Conservation (phyloP, 2,329 filamentous ascomycete genomes). For the Colletotrichum shisoi region DNA sequence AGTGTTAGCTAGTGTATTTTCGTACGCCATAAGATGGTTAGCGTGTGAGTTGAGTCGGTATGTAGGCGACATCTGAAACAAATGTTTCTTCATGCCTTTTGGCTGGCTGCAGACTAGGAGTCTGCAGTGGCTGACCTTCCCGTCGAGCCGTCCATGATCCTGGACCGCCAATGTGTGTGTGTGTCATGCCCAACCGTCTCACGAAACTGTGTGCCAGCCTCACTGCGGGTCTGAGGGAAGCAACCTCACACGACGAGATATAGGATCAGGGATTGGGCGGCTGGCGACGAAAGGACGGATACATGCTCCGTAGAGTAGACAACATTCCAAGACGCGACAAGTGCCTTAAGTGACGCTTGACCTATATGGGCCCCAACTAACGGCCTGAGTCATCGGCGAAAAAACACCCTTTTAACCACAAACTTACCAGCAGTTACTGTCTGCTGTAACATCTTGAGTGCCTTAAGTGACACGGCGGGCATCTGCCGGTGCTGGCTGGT, state of each 20-base stretch:
- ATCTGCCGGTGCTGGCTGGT: slow-evolving; percentile 24
- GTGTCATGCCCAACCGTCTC: slow-evolving; percentile 25
- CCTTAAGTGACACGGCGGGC: slow-evolving; percentile 19
- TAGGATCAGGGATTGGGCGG: slow-evolving; percentile 29
- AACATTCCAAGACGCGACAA: slow-evolving; percentile 14
- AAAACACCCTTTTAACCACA: too few species aligned
- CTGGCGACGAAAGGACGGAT: slow-evolving; percentile 1
- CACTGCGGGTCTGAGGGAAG: slow-evolving; percentile 19
- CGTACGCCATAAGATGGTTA: slow-evolving; percentile 21
- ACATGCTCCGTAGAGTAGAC: not conserved
- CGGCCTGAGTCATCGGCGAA: too few species aligned
- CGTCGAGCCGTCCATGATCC: slow-evolving; percentile 22
- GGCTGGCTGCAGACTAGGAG: slow-evolving; percentile 34
- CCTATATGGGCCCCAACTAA: too few species aligned
- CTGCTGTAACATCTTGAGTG: too few species aligned
- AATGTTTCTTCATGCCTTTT: slow-evolving; percentile 27
- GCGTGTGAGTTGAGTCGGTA: slow-evolving; percentile 19
- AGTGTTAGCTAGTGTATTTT: slow-evolving; percentile 11
- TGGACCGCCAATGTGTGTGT: slow-evolving; percentile 17
- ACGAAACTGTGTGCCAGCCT: slow-evolving; percentile 14
- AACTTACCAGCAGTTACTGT: too few species aligned
- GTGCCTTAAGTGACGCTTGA: slow-evolving; percentile 14
- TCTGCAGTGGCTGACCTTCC: slow-evolving; percentile 33
- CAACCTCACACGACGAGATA: slow-evolving; percentile 13
- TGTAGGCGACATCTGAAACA: slow-evolving; percentile 38